Evolutionary conservation across 768 basidiomycete species (phyloP).

Genomic region (Coprinellus aureogranulatus): DNA sequence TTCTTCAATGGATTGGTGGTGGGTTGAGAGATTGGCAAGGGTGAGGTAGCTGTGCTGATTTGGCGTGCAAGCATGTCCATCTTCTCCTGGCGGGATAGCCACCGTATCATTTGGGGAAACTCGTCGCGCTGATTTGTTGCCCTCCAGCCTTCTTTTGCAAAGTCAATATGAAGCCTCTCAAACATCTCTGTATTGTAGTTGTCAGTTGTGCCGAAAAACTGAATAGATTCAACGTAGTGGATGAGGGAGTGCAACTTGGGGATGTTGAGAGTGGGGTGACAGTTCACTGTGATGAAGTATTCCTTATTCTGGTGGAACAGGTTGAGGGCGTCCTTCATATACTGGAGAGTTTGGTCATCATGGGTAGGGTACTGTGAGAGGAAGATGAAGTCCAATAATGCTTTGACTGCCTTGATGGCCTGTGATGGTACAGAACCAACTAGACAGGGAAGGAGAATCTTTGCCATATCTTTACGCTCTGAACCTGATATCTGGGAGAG

Average conservation of each 20-base stretch:
- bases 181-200: conserved; percentile 41
- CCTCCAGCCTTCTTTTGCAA: conserved; percentile 31
- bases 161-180: conserved; percentile 32
- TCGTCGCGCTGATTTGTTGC: conserved; percentile 25
- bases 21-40: no score
- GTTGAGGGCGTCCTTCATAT: conserved; percentile 9
- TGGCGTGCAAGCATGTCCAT: conserved; percentile 13
- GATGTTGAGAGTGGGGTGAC: conserved; percentile 28
- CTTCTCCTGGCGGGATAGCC: conserved; percentile 33
- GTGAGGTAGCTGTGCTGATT: conserved; percentile 7
- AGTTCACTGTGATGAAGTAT: conserved; percentile 12
- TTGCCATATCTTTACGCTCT: conserved; percentile 34
- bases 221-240: conserved; percentile 31
- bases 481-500: conserved; percentile 39
- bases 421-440: conserved; percentile 15
- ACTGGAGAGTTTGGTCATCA: conserved; percentile 15
- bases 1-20: no score
- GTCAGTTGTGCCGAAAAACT: conserved; percentile 34
- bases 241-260: conserved; percentile 41
- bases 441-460: conserved; percentile 27
- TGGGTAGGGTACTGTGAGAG: conserved; percentile 26
- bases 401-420: conserved; percentile 14
- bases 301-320: conserved; percentile 13
- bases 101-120: conserved; percentile 35
- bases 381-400: conserved; percentile 31